These are phyloP conservation scores for Colletotrichum sp. DNA, from an alignment of 2,329 filamentous ascomycete species.

Conservation along the genomic window DNA sequence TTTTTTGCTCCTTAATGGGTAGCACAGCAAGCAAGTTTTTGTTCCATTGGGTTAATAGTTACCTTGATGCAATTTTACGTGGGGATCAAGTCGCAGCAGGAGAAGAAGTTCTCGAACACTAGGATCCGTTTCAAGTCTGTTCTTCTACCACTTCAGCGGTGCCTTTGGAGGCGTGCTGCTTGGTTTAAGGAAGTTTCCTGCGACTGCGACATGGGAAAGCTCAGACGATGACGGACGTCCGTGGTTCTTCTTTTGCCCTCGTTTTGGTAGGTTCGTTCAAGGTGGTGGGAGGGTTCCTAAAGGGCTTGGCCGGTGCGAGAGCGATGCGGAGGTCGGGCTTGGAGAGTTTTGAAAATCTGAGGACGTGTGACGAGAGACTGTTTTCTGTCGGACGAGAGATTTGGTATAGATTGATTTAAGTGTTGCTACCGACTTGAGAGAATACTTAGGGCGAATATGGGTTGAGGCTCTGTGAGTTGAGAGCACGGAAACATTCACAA, in stretches of 20 bases:
- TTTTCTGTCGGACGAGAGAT: neutral
- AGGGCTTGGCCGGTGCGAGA: neutral
- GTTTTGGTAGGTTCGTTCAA: neutral
- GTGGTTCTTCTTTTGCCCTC: neutral
- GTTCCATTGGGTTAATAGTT: neutral
- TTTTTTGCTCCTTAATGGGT: too few relatives aligned
- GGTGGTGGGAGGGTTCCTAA: neutral
- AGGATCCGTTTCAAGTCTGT: neutral
- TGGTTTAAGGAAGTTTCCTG: neutral
- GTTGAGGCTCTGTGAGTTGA: neutral
- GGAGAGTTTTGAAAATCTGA: neutral
- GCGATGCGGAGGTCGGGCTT: neutral
- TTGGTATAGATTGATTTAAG: too few relatives aligned
- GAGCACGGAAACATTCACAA: neutral
- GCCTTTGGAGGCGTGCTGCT: neutral
- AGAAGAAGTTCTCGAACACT: neutral
- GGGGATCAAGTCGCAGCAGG: neutral
- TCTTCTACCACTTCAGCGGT: neutral
- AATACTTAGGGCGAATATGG: fast-evolving
- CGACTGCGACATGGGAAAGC: neutral
- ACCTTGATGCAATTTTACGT: neutral
- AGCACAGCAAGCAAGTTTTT: neutral
- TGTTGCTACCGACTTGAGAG: fast-evolving
- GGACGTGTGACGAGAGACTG: neutral
- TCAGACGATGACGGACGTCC: constrained; percentile 6